Conservation (phyloP, 108 stramenopile species). For the Cyclotella baltica region DNA sequence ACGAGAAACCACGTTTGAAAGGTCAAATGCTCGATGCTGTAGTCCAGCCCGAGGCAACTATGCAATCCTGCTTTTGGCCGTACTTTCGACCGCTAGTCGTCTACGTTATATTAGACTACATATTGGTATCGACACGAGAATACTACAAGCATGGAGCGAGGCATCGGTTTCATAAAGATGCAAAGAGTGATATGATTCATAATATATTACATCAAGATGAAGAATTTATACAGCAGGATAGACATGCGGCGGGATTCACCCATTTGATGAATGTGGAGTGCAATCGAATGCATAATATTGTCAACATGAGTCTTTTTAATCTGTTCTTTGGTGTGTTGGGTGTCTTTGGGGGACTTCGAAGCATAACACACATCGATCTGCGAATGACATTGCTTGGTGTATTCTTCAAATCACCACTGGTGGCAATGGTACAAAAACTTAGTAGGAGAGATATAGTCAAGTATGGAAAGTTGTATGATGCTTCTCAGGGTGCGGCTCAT, state of each 20-base stretch:
- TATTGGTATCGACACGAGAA: conserved; percentile 19
- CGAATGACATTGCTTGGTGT: conserved; percentile 18
- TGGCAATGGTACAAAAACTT: conserved; percentile 10
- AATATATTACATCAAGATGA: conserved; percentile 25
- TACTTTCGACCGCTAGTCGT: conserved; percentile 20
- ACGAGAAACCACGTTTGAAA: conserved; percentile 16
- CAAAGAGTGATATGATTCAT: conserved; percentile 15
- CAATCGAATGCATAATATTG: conserved; percentile 19
- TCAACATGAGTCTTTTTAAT: conserved; percentile 7
- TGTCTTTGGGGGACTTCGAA: not conserved
- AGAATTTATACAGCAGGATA: conserved; percentile 17
- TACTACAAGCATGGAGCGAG: conserved; percentile 18
- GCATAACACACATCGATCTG: not conserved
- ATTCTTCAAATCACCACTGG: conserved; percentile 18
- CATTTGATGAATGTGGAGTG: conserved; percentile 29
- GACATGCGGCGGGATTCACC: conserved; percentile 19
- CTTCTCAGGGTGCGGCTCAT: conserved; percentile 12
- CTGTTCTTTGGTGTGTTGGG: conserved; percentile 12
- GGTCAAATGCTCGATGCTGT: conserved; percentile 32
- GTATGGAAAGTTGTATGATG: conserved; percentile 31
- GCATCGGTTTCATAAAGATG: conserved; percentile 25
- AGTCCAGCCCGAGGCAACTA: conserved; percentile 3
- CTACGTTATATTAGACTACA: conserved; percentile 18
- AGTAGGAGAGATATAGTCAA: conserved; percentile 22
- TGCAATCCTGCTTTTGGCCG: conserved; percentile 22